Evolutionary conservation across 768 basidiomycete genomes (phyloP), one percentile per base, ranked within the genome.

Genomic region (Xerocomellus amylosporus): DNA sequence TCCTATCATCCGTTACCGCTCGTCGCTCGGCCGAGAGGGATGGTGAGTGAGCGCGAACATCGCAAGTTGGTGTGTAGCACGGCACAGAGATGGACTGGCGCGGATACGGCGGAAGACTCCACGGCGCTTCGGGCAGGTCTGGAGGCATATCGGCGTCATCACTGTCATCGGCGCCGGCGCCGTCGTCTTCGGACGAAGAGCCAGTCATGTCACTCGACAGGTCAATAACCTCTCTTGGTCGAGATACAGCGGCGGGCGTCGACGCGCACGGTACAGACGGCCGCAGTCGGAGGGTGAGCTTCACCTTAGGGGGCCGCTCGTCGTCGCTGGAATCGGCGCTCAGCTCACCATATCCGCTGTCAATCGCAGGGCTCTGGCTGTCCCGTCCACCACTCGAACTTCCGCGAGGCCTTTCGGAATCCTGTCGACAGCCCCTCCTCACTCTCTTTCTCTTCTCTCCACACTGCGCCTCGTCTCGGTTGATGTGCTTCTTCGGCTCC

Each of bases 261-360:
- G 52, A 47, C 47, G 59, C 59, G 43, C 71, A 60, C 1, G 73
- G 58, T 3, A 71, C 64, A 42, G 69, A 63, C 4, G 70, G 73
- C 53, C 81, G 81, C 40, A 89, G 79, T 36, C 85, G 80, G 26
- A 89, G 74, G 3, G 83, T 86, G 31, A 90, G 77, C 64, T 87
- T 88, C 63, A 88, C 81, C 64, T 88, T 89, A 20, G 82, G 81
- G 8, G 79, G 71, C 30, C 70, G 66, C 45, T 72, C 74, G 37
- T 69, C 66, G 40, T 75, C 74, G 28, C 68, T 68, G 24, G 69
- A 62, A 48, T 62, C 56, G 36, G 48, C 30, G 44, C 43, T 56
- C 15, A 52, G 49, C 33, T 70, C 68, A 26, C 56, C 64, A 46
- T 72, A 63, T 34, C 58, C 66, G 9, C 62, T 64, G n/a, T 70